phyloP scores from a whole-genome alignment of 1,139 yeast species.

The Wickerhamiella pararugosa region DNA sequence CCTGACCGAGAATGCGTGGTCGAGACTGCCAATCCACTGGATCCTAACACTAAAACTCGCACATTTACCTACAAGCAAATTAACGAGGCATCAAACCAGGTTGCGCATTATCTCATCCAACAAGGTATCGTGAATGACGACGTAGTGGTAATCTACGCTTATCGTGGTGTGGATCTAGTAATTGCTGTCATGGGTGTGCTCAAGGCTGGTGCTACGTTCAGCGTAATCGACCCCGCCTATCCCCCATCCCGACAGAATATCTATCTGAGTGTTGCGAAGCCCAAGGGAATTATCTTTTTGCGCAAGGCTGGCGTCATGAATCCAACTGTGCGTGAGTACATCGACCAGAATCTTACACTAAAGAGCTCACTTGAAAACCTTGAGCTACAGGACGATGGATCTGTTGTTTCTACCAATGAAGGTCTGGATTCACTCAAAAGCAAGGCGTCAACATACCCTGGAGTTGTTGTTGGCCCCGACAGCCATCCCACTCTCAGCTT shows the following conservation, averaged over 20 bases:
- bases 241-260: constrained; percentile 97
- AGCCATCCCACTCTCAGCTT: constrained; percentile 91
- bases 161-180: constrained; percentile 92
- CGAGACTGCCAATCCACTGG: constrained; percentile 64
- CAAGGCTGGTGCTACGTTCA: constrained; percentile 96
- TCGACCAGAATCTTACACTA: constrained; percentile 53
- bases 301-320: constrained; percentile 80
- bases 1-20: constrained; percentile 86
- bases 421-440: constrained; percentile 26
- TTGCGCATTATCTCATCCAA: constrained; percentile 72
- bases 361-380: constrained; percentile 62
- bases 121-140: constrained; percentile 83
- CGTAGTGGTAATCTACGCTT: constrained; percentile 93
- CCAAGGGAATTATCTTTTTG: constrained; percentile 76
- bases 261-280: constrained; percentile 84
- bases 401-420: constrained; percentile 35
- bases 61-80: constrained; percentile 72
- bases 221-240: constrained; percentile 96
- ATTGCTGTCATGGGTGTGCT: constrained; percentile 95
- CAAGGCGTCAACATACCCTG: constrained; percentile 9
- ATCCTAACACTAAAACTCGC: constrained; percentile 41
- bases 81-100: constrained; percentile 83
- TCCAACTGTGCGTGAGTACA: constrained; percentile 60
- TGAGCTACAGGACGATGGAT: constrained; percentile 64
- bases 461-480: constrained; percentile 90